Percentiles rank a stretch among this genome's conserved stretches.
phyloP scores from a whole-genome alignment of 1,139 yeast genomes.

The Meyerozyma athensensis region DNA sequence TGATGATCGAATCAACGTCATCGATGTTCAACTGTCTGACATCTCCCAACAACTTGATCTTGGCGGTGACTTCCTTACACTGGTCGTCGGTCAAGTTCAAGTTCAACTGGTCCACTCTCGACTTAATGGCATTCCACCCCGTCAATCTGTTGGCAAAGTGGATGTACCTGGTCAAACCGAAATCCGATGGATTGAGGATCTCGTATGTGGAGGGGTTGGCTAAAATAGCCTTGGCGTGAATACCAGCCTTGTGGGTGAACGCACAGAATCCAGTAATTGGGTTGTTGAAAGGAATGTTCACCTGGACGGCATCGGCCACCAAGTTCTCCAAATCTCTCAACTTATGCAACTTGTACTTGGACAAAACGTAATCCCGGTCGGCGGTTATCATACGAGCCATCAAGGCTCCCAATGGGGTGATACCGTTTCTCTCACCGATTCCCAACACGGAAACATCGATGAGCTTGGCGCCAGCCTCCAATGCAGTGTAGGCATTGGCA shows the following conservation, averaged over 20 bases:
- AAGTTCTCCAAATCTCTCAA: conserved; percentile 53
- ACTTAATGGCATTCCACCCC: conserved; percentile 50
- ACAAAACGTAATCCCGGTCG: conserved; percentile 52
- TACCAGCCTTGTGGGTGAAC: conserved; percentile 59
- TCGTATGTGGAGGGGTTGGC: conserved; percentile 60
- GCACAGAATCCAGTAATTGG: conserved; percentile 63
- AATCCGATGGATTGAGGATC: conserved; percentile 52
- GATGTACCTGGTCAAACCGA: conserved; percentile 53
- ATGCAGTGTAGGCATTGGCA: conserved; percentile 57
- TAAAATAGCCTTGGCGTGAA: conserved; percentile 56
- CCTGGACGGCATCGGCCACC: conserved; percentile 56
- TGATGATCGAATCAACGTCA: conserved; percentile 46
- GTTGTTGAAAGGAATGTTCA: conserved; percentile 55
- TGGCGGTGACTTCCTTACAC: conserved; percentile 50
- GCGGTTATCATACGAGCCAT: conserved; percentile 63
- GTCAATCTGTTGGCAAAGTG: conserved; percentile 58
- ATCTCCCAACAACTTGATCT: conserved; percentile 54
- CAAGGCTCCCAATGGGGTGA: conserved; percentile 57
- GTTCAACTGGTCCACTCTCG: conserved; percentile 45
- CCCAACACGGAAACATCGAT: conserved; percentile 57
- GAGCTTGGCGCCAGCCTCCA: conserved; percentile 58
- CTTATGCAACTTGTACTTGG: conserved; percentile 51
- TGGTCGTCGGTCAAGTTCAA: conserved; percentile 50
- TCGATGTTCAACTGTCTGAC: conserved; percentile 46
- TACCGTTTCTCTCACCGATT: conserved; percentile 59